These are phyloP conservation scores for Colletotrichum costaricense DNA, from an alignment of 2,329 filamentous ascomycete genomes.

Conservation along the genomic window DNA sequence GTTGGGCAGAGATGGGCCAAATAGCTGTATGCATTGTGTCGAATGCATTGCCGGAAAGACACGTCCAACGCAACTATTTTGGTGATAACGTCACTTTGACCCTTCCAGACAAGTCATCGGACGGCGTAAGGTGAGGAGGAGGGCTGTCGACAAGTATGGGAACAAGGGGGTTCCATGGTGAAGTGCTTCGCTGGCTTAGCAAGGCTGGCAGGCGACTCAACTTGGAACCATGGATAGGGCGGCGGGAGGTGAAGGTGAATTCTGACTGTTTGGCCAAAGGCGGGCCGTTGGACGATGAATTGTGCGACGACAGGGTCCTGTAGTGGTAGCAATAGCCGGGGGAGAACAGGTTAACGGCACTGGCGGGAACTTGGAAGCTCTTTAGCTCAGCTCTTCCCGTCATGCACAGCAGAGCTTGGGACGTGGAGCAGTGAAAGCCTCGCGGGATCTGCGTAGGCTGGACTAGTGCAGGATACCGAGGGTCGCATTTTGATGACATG, in stretches of 20 bases:
- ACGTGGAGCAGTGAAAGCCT: not conserved
- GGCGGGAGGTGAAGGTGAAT: not conserved
- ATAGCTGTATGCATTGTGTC: not conserved
- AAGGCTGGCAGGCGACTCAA: slow-evolving; percentile 19
- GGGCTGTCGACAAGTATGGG: slow-evolving; percentile 8
- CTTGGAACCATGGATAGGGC: slow-evolving; percentile 13
- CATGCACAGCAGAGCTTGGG: slow-evolving; percentile 16
- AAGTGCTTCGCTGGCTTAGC: slow-evolving; percentile 20
- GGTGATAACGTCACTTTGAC: slow-evolving; percentile 7
- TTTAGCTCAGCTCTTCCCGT: slow-evolving; percentile 15
- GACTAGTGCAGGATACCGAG: slow-evolving; percentile 3
- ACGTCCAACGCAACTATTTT: slow-evolving; percentile 12
- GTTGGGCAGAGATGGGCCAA: slow-evolving; percentile 16
- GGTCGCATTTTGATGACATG: not conserved
- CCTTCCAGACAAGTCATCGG: slow-evolving; percentile 2
- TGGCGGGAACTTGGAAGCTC: not conserved
- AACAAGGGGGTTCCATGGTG: slow-evolving; percentile 25
- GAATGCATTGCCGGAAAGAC: not conserved
- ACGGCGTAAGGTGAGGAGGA: slow-evolving; percentile 4
- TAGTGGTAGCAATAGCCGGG: not conserved
- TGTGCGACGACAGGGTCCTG: not conserved
- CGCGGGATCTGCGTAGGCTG: slow-evolving; percentile 9
- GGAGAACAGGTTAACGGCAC: not conserved
- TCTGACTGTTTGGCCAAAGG: not conserved
- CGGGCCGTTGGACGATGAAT: slow-evolving; percentile 21